Evolutionary conservation across 2,329 filamentous ascomycete genomes (phyloP), one percentile per base, ranked within the genome.

Genomic region (Fusarium anguioides): DNA sequence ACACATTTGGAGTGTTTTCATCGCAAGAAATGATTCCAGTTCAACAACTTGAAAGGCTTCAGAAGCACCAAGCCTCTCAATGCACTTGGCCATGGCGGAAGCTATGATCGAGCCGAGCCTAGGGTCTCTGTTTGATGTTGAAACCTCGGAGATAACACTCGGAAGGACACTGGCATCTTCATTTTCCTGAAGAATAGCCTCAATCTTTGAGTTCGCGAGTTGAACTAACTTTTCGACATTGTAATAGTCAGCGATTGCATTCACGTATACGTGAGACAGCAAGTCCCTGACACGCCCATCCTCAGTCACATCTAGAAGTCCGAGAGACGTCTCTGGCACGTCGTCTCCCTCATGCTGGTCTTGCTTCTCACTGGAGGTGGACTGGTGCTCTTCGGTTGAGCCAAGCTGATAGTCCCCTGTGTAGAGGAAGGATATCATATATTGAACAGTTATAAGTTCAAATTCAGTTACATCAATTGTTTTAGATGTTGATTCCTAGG

Each of bases 371-470:
- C 24, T 0, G 14, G 21, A 2, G 1, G 3, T 15, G 3, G 11
- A 4, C 1, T 10, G 4, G 0, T 7, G 12, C 23, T 29, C 15
- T 2, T 12, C 11, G 3, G 11, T 29, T 4, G 8, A 14, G 0
- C 8, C 20, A 10, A 56, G 10, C 8, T 21, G 1, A n/a, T 57
- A 57, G 9, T 45, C 29, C 2, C 8, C 47, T 5, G 9, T 18
- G 20, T 62, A 62, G 4, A 62, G 36, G 2, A 62, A 62, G 0
- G 12, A 12, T 4, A 62, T 26, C 59, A 60, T 41, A 4, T 14
- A 3, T 4, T 14, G n/a, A 2, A 54, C 47, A 9, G 29, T 47
- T 1, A 3, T 1, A 1, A 44, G 12, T 9, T 54, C 41, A 3
- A 54, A 62, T 1, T 35, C 55, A 3, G n/a, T 36, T 8, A 31